Evolutionary conservation across 306 rosid species (phyloP).

Genomic region (Hylodesmum podocarpum): DNA sequence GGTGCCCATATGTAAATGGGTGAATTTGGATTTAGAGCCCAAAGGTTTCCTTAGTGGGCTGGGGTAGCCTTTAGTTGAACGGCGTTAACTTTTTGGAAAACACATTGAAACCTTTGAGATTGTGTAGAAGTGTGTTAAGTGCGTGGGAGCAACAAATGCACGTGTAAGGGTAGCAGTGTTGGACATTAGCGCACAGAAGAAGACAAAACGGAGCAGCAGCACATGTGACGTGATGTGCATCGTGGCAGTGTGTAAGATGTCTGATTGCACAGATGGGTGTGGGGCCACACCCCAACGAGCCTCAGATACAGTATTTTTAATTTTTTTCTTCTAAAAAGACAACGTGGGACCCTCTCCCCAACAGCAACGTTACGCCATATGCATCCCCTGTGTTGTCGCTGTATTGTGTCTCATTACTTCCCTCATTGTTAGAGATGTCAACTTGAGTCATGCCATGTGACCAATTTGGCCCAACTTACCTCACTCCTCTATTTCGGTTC

Average conservation of each 20-base stretch:
- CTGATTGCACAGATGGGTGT: background rate
- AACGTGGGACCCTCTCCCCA: constrained; percentile 31
- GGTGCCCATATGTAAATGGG: too few relatives aligned
- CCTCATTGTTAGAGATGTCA: background rate
- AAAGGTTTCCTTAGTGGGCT: background rate
- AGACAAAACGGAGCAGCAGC: constrained; percentile 34
- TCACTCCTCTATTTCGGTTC: background rate
- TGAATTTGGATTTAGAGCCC: too few relatives aligned
- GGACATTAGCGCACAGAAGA: constrained; percentile 26
- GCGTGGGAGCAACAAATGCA: constrained; percentile 10
- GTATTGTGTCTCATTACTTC: background rate
- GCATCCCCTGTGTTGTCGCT: constrained; percentile 30
- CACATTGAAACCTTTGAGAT: background rate
- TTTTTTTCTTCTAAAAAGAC: background rate
- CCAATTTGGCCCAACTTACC: background rate
- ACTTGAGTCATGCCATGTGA: background rate
- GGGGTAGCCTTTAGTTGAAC: background rate
- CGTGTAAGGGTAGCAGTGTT: constrained; percentile 30
- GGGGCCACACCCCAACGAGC: constrained; percentile 27
- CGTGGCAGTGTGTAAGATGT: constrained; percentile 39
- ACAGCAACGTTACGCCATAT: constrained; percentile 17
- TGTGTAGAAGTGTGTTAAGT: background rate
- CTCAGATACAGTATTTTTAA: background rate
- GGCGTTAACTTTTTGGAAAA: constrained; percentile 21
- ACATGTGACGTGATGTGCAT: constrained; percentile 48